Percentiles rank a stretch among this genome's conserved stretches.
phyloP scores from a whole-genome alignment of 2,329 filamentous ascomycete genomes.

The Fusarium agapanthi region DNA sequence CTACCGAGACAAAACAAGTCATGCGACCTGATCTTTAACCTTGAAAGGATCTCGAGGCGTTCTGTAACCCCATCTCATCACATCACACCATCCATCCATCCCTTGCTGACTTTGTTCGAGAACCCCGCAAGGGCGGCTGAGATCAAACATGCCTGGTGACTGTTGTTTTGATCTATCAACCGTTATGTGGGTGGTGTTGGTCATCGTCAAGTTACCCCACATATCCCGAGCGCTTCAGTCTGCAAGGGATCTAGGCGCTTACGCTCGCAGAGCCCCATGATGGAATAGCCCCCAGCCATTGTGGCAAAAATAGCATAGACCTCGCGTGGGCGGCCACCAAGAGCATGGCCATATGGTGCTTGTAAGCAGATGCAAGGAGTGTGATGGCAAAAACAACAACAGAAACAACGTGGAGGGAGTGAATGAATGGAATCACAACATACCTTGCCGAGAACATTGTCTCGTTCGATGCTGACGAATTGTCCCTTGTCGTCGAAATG shows the following conservation, averaged over 20 bases:
- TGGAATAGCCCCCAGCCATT: slow-evolving; percentile 25
- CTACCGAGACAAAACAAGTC: slow-evolving; percentile 28
- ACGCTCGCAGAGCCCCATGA: slow-evolving; percentile 33
- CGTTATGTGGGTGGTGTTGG: slow-evolving; percentile 31
- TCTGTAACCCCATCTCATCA: slow-evolving; percentile 10
- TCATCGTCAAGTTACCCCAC: slow-evolving; percentile 35
- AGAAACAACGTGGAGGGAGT: slow-evolving; percentile 31
- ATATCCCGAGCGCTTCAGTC: slow-evolving; percentile 30
- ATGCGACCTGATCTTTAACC: slow-evolving; percentile 32
- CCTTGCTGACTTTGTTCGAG: slow-evolving; percentile 11
- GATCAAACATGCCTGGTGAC: slow-evolving; percentile 26
- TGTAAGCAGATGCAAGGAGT: slow-evolving; percentile 26
- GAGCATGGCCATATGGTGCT: slow-evolving; percentile 22
- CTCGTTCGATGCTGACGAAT: slow-evolving; percentile 85
- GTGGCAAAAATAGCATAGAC: slow-evolving; percentile 38
- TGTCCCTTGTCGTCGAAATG: slow-evolving; percentile 88
- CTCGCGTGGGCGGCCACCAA: slow-evolving; percentile 16
- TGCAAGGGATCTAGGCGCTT: slow-evolving; percentile 42
- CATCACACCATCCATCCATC: slow-evolving; percentile 4
- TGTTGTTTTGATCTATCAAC: slow-evolving; percentile 16
- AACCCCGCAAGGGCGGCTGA: slow-evolving; percentile 22
- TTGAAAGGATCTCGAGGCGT: slow-evolving; percentile 24
- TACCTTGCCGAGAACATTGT: slow-evolving; percentile 87
- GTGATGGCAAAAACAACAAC: slow-evolving; percentile 20
- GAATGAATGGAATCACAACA: slow-evolving; percentile 46